Base-by-base conservation (phyloP, 1,284 basidiomycete species). In the Irpex rosettiformis region DNA sequence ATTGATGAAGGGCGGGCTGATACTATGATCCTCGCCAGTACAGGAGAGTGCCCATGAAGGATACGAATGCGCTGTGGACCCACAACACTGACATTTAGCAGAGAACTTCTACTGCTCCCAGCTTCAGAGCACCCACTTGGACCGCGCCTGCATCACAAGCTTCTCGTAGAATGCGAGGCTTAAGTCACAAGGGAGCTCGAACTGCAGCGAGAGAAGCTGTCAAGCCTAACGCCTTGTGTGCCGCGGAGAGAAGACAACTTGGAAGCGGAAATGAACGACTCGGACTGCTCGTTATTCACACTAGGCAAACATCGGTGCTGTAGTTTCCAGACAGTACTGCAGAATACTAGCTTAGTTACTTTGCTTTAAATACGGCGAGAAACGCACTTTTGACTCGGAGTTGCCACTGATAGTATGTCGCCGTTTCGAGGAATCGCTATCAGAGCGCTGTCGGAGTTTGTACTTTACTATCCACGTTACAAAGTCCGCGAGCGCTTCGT, bases 101-200 rank as follows among this genome's bases (percentile, higher is more conserved):
- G 33, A 21, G 18, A 54, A 22, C 10, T 24, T 24, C 33, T 33
- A 21, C 53, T 42, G 53, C 30, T 18, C 37, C 40, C 30, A 11
- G 33, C 42, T 30, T 18, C 21, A 25, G 27, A 49, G 13, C 10
- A 58, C 52, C 51, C 57, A 58, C 57, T 53, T 54, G 57, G 57
- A 58, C 57, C 57, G 18, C 52, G 57, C 25, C 16, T n/a, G 13
- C 21, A 40, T 52, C 37, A 58, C 52, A 58, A 54, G 24, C 29
- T 33, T n/a, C 37, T 28, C 33, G 33, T 16, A 30, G 52, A 30
- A 28, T 24, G 30, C 51, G 10, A 52, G 25, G 52, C 16, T 51
- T 49, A 58, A 58, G 57, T 18, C 22, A 43, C 43, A 47, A 47
- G 43, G 43, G 43, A 47, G 43, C 18, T 24, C 22, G 22, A 24